Base-by-base conservation (phyloP, 371 early-diverging fungal genomes). In the Circinella umbellata region DNA sequence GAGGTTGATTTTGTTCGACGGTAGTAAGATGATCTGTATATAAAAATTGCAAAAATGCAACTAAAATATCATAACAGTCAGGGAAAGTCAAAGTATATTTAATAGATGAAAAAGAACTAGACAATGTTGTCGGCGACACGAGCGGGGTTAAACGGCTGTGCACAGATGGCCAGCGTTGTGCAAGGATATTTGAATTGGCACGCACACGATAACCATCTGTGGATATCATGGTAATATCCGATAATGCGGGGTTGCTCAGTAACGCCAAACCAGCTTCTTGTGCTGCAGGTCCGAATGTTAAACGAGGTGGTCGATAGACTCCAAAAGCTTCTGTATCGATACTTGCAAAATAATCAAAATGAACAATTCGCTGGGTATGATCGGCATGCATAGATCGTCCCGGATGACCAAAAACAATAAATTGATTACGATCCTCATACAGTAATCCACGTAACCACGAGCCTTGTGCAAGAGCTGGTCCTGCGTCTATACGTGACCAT, bases 381-480 rank as follows among this genome's bases (percentile, higher is more conserved):
- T 94, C 94, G 13, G 88, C 85, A 18, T 71, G 69, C 18, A 87
- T 81, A 7, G 78, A 86, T 10, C 93, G 83, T 27, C 82, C 77
- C 36, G 86, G 88, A 75, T 93, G 87, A 36, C 94, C 94, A 80
- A 93, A 92, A 47, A 92, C 86, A 34, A 91, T 67, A 68, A 89
- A 88, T 18, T 82, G 84, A 53, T 91, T 90, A 5, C 79, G 80
- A 35, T 69, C 70, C 18, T 89, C 86, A 61, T 84, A 81, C 7
- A 92, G 68, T 4, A 89, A 63, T 5, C 91, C 91, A 60, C 86
- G 84, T 71, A 91, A 82, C 94, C 94, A 94, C 14, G 92, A 89
- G 9, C 93, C 93, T 35, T 81, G 74, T 37, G 78, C 72, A 47
- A 92, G 84, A 35, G 77, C 82, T 4, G 89, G 81, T 0, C 91